A percentile compares a stretch with the other conserved stretches of the same genome.
phyloP scores from a whole-genome alignment of 2,329 filamentous ascomycete genomes.

The Trichoderma afroharzianum region DNA sequence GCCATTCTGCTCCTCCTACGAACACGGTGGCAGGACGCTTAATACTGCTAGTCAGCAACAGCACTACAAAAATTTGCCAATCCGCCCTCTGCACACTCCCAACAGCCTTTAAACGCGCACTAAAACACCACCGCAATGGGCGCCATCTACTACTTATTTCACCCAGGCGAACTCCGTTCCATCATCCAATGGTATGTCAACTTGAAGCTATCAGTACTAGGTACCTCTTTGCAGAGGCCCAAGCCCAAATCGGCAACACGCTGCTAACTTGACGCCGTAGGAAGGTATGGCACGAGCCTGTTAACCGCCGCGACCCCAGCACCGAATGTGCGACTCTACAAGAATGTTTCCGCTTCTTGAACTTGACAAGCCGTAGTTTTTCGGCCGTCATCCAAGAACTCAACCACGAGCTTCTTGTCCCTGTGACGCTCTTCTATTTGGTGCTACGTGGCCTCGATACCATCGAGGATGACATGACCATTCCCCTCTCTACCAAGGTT shows the following conservation, averaged over 20 bases:
- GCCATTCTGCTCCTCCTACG: neutral
- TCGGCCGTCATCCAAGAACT: slow-evolving; percentile 90
- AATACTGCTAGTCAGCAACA: neutral
- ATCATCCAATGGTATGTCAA: slow-evolving; percentile 82
- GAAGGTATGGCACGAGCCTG: slow-evolving; percentile 96
- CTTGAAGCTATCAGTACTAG: slow-evolving; percentile 23
- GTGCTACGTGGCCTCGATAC: slow-evolving; percentile 90
- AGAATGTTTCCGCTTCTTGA: slow-evolving; percentile 82
- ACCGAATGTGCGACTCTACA: slow-evolving; percentile 72
- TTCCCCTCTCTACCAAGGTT: slow-evolving; percentile 76
- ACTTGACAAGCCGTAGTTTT: slow-evolving; percentile 90
- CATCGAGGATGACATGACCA: slow-evolving; percentile 98
- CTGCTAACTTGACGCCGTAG: slow-evolving; percentile 43
- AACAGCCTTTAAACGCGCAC: neutral
- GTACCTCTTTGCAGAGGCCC: neutral
- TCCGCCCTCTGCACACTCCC: neutral
- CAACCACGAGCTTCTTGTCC: slow-evolving; percentile 87
- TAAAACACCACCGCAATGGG: slow-evolving; percentile 48
- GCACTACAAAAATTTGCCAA: neutral
- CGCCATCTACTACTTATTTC: slow-evolving; percentile 67
- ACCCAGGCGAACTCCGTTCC: slow-evolving; percentile 72
- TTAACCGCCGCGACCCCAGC: slow-evolving; percentile 73
- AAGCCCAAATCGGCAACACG: neutral
- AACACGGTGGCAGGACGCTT: neutral
- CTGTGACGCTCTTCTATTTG: slow-evolving; percentile 89